These are phyloP conservation scores for Mitragyna speciosa DNA, from an alignment of 257 asterid species.

Conservation along the genomic window DNA sequence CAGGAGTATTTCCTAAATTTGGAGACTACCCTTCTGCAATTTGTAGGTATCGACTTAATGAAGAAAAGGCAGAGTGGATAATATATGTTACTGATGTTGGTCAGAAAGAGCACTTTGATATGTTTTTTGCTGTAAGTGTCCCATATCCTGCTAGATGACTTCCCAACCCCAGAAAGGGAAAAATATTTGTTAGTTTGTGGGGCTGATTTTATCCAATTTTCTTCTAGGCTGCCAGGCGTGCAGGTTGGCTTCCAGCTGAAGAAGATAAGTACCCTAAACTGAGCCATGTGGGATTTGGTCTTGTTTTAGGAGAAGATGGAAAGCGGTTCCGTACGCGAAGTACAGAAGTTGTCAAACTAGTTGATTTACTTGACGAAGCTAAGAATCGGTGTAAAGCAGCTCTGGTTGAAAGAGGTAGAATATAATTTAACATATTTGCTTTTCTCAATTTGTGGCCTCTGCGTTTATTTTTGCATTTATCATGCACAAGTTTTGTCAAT, in stretches of 20 bases:
- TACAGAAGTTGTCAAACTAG: constrained; percentile 85
- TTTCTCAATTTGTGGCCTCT: not conserved
- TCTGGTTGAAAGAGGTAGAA: constrained; percentile 72
- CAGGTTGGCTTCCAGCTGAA: constrained; percentile 88
- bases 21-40: constrained; percentile 11
- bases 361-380: constrained; percentile 92
- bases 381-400: constrained; percentile 70
- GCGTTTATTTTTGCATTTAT: not conserved
- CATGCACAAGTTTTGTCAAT: not conserved
- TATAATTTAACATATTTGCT: not conserved
- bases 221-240: constrained; percentile 80
- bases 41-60: constrained; percentile 83
- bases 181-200: constrained; percentile 8
- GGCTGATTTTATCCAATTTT: constrained; percentile 21
- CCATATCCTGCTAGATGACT: not conserved
- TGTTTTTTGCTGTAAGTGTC: constrained; percentile 78
- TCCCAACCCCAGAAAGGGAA: not conserved
- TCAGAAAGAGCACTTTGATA: constrained; percentile 90
- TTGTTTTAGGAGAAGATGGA: constrained; percentile 92
- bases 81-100: constrained; percentile 90
- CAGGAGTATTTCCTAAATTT: not conserved
- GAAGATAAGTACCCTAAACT: constrained; percentile 64
- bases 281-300: constrained; percentile 91
- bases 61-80: constrained; percentile 94
- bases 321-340: constrained; percentile 87